Percentiles rank a stretch among this genome's conserved stretches.
phyloP scores from a whole-genome alignment of 225 moss, liverwort and hornwort species.

The Pseudisothecium myosuroides region DNA sequence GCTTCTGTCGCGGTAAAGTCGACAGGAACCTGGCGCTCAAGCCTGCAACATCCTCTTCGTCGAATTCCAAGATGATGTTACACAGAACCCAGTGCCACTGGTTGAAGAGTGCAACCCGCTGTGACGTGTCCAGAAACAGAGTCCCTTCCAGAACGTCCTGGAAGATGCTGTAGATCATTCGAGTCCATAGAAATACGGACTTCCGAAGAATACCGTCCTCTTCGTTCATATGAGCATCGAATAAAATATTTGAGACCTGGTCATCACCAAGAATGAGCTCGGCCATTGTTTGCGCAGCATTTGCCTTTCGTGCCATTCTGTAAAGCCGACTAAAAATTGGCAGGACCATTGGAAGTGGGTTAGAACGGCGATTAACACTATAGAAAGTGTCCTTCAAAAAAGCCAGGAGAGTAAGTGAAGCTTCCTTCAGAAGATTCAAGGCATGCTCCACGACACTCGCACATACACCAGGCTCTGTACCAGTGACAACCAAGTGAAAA shows the following conservation, averaged over 20 bases:
- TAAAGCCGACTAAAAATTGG: neutral
- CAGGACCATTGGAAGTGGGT: neutral
- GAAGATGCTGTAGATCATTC: neutral
- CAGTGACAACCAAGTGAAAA: neutral
- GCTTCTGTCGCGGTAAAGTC: neutral
- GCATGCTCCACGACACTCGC: neutral
- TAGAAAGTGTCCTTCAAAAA: neutral
- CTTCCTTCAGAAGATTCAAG: neutral
- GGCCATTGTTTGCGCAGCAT: neutral
- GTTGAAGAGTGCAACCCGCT: neutral
- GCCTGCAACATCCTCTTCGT: neutral
- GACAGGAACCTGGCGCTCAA: neutral
- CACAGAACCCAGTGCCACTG: neutral
- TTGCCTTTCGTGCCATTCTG: neutral
- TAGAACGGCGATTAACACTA: neutral
- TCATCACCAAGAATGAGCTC: neutral
- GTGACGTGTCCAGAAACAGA: neutral
- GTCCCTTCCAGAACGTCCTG: neutral
- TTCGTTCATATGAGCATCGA: no score
- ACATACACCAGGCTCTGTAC: neutral
- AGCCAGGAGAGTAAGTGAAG: neutral
- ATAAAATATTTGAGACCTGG: neutral
- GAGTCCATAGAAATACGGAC: neutral
- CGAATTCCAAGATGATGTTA: neutral
- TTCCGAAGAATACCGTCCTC: neutral